Evolutionary conservation across 148 eudicot genomes (phyloP).

Genomic region (Gaultheria prostrata): DNA sequence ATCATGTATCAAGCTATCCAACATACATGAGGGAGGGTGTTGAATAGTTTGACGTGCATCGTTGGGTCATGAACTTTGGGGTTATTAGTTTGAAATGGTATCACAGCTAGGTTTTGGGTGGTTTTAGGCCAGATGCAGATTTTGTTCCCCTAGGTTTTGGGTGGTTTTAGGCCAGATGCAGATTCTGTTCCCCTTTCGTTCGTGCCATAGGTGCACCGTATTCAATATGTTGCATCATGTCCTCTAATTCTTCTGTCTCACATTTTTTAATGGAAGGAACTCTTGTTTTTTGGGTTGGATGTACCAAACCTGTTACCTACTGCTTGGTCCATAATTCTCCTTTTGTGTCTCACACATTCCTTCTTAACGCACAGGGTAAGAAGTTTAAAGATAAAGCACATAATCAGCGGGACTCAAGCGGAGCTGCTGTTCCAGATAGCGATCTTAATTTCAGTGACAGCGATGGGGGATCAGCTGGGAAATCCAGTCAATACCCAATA

Average conservation of each 20-base stretch:
- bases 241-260: not conserved
- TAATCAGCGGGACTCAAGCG: conserved; percentile 49
- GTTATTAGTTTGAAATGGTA: not conserved
- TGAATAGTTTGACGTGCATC: too few species aligned
- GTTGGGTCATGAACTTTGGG: not conserved
- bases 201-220: not conserved
- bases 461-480: conserved; percentile 72
- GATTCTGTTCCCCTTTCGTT: not conserved
- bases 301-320: not conserved
- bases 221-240: not conserved
- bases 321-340: not conserved
- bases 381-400: conserved; percentile 94
- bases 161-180: not conserved
- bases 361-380: conserved; percentile 58
- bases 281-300: too few species aligned
- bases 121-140: not conserved
- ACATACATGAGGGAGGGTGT: not conserved
- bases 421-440: conserved; percentile 54
- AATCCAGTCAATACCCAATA: conserved; percentile 56
- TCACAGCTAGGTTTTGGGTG: not conserved
- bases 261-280: too few species aligned
- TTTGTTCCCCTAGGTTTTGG: not conserved
- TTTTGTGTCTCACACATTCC: not conserved
- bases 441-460: conserved; percentile 83
- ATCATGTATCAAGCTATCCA: not conserved